Percentiles rank a stretch among this genome's conserved stretches.
Conservation (phyloP, 2,329 filamentous ascomycete species). For the Paracoccidioides brasiliensis region DNA sequence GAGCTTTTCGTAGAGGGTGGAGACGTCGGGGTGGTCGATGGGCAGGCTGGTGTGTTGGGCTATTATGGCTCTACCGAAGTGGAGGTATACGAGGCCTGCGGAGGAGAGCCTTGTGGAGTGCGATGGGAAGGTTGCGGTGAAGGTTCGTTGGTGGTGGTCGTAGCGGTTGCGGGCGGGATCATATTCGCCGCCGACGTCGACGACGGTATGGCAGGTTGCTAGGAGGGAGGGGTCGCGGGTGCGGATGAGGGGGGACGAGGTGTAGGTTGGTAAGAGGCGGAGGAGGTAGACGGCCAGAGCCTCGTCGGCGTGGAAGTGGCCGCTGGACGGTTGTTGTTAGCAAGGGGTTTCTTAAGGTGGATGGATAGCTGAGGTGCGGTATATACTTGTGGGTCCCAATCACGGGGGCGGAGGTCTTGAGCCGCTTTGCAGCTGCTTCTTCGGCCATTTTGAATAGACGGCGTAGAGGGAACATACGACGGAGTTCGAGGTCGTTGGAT, state of each 20-base stretch:
- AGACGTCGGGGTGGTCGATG: constrained; percentile 53
- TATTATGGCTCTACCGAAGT: constrained; percentile 81
- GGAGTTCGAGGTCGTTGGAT: neutral
- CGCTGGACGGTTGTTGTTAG: constrained; percentile 33
- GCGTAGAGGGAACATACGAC: constrained; percentile 24
- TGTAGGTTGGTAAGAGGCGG: constrained; percentile 71
- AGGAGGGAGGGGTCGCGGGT: constrained; percentile 74
- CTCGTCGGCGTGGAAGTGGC: constrained; percentile 98
- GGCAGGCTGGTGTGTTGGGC: constrained; percentile 49
- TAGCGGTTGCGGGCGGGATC: constrained; percentile 63
- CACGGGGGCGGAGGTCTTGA: constrained; percentile 59
- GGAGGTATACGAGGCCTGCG: constrained; percentile 87
- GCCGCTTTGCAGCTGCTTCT: constrained; percentile 60
- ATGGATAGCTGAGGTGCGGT: neutral
- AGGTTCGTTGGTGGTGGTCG: constrained; percentile 95
- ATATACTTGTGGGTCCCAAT: constrained; percentile 80
- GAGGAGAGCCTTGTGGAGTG: constrained; percentile 82
- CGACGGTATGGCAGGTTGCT: constrained; percentile 78
- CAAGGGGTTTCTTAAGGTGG: neutral
- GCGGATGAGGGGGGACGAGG: constrained; percentile 59
- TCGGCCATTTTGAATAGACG: constrained; percentile 47
- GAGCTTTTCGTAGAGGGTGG: constrained; percentile 70
- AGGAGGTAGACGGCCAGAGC: constrained; percentile 94
- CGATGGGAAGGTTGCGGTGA: constrained; percentile 70
- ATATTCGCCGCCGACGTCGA: constrained; percentile 96